Percentiles rank a stretch among this genome's conserved stretches.
Conservation (phyloP, 306 rosid genomes). For the Ormosia semicastrata region DNA sequence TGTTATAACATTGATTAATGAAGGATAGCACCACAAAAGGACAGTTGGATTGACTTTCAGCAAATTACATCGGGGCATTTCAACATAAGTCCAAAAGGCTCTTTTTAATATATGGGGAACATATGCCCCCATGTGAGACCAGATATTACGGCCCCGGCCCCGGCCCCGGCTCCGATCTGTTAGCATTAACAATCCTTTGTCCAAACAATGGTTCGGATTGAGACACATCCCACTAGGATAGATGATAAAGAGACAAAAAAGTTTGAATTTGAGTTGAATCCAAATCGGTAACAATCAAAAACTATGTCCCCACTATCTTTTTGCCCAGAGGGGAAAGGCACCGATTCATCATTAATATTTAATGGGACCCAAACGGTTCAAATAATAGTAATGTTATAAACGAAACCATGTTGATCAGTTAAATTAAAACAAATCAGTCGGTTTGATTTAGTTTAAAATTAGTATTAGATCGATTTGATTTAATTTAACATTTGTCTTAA, state of each 20-base stretch:
- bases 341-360: constrained; percentile 16
- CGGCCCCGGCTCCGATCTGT: constrained; percentile 31
- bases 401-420: background rate
- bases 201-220: constrained; percentile 25
- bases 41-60: constrained; percentile 53
- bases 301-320: constrained; percentile 9
- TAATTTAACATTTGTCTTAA: background rate
- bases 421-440: background rate
- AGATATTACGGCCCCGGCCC: constrained; percentile 24
- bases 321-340: background rate
- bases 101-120: constrained; percentile 41
- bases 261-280: constrained; percentile 37
- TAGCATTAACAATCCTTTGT: background rate
- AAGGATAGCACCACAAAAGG: constrained; percentile 1
- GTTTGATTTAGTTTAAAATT: background rate
- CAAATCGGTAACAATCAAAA: constrained; percentile 22
- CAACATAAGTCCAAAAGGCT: constrained; percentile 61
- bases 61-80: constrained; percentile 35
- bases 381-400: background rate
- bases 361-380: constrained; percentile 29
- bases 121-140: constrained; percentile 75
- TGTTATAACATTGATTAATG: too few relatives aligned
- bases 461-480: background rate
- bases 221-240: background rate
- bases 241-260: background rate